Percentiles rank a stretch among this genome's conserved stretches.
phyloP scores from a whole-genome alignment of 1,139 yeast species.

The Hansenula lynferdii region DNA sequence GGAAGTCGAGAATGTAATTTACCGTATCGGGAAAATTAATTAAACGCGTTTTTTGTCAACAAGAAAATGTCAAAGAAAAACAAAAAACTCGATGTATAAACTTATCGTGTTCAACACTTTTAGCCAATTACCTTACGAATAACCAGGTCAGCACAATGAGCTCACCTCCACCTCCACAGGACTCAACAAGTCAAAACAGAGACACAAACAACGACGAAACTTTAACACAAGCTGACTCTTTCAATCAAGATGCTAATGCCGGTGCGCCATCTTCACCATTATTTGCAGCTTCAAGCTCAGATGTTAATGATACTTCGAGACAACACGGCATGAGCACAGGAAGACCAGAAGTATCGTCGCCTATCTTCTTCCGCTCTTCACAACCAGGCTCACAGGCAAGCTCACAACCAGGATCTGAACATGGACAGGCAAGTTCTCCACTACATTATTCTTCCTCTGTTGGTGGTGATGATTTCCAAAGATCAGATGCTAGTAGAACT shows the following conservation, averaged over 20 bases:
- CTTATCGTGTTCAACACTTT: too few species aligned
- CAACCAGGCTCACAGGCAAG: conserved; percentile 17
- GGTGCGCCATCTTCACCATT: conserved; percentile 66
- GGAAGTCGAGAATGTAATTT: conserved; percentile 1
- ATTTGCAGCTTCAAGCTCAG: conserved; percentile 61
- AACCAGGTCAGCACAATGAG: conserved; percentile 45
- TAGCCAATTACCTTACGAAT: too few species aligned
- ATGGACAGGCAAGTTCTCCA: conserved; percentile 40
- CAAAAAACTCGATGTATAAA: too few species aligned
- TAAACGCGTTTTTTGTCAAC: conserved; percentile 17
- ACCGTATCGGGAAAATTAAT: conserved; percentile 19
- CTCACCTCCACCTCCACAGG: not conserved
- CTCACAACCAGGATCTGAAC: conserved; percentile 21
- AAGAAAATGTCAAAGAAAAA: too few species aligned
- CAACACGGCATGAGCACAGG: conserved; percentile 26
- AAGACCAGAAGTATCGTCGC: conserved; percentile 28
- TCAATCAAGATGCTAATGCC: conserved; percentile 10
- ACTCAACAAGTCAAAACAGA: not conserved
- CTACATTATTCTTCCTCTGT: conserved; percentile 42
- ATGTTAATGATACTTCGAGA: conserved; percentile 7
- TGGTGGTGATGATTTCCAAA: conserved; percentile 19
- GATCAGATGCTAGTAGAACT: conserved; percentile 9
- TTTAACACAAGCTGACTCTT: conserved; percentile 21
- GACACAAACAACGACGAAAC: conserved; percentile 3
- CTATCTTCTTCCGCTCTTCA: conserved; percentile 32